Evolutionary conservation across 2,329 filamentous ascomycete species (phyloP), one percentile per base, ranked within the genome.

Genomic region (Pseudogymnoascus sp.): DNA sequence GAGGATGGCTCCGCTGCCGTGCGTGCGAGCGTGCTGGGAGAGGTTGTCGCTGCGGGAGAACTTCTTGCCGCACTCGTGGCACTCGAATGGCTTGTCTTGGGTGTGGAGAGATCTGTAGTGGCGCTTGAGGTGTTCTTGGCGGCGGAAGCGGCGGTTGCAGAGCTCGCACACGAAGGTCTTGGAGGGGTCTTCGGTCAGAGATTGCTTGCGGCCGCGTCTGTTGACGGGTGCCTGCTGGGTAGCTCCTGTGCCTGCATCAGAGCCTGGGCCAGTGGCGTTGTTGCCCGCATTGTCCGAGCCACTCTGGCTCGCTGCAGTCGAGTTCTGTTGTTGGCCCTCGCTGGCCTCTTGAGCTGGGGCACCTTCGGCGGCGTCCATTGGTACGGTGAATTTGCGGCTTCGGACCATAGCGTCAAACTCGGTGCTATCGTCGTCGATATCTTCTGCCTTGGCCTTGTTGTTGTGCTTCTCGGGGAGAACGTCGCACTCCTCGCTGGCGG

Each of bases 51-150:
- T 96, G 71, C 95, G 89, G 19, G 93, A 97, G 80, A 97, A 99
- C 82, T 96, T 97, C 88, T 99, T 99, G 71, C 95, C 93, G 73
- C 95, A 99, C 79, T 99, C 93, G 69, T 87, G 85, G 82, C 95
- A 99, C 79, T 96, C 91, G 72, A 97, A 99, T 4, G 95, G 95
- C 87, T 97, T 99, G 76, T 97, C 95, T 74, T 96, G 89, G 1
- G 95, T 99, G 82, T 99, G 95, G 59, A 99, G 91, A 64, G 95
- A 97, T 70, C 95, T 88, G 82, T 96, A 96, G 82, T 99, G 95
- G 67, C 95, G 90, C 87, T 99, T 99, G 65, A 99, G 86, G 74
- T 99, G 95, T 78, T 99, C 95, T 78, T 99, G 95, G 67, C 95
- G 91, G 67, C 95, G 90, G 88, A 99, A 99, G 66, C 95, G 91